A percentile compares a stretch with the other conserved stretches of the same genome.
Conservation (phyloP, 2,329 filamentous ascomycete genomes). For the Ophiostoma himal-ulmi region DNA sequence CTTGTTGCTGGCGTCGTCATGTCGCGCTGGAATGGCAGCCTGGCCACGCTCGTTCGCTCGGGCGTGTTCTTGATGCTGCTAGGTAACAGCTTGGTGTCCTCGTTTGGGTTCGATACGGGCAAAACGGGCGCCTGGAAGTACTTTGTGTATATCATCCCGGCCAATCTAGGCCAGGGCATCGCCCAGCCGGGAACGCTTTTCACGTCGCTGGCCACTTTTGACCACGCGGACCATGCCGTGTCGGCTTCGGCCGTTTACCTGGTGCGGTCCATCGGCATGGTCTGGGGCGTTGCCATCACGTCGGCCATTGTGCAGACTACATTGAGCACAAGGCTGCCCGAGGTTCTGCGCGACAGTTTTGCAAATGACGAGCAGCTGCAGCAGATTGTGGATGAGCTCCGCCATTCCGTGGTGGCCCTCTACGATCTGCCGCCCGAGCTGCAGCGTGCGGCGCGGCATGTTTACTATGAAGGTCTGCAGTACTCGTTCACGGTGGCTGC, state of each 20-base stretch:
- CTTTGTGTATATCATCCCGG: background rate
- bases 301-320: constrained; percentile 59
- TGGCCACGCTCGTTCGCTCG: background rate
- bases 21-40: background rate
- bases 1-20: background rate
- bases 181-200: constrained; percentile 53
- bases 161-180: background rate
- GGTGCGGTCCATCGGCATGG: constrained; percentile 56
- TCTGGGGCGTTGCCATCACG: constrained; percentile 59
- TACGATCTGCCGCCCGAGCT: constrained; percentile 50
- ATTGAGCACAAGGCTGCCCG: constrained; percentile 48
- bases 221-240: constrained; percentile 40
- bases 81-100: background rate
- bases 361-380: constrained; percentile 50
- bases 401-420: constrained; percentile 54
- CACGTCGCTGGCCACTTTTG: constrained; percentile 57
- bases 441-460: constrained; percentile 49
- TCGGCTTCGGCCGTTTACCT: constrained; percentile 45
- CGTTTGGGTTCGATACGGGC: background rate
- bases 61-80: background rate
- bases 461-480: constrained; percentile 55
- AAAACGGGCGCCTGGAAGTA: background rate
- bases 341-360: constrained; percentile 47
- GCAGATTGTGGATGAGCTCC: constrained; percentile 22
- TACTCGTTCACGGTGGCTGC: constrained; percentile 54